Percentiles rank a stretch among this genome's conserved stretches.
Evolutionary conservation across 2,329 filamentous ascomycete species (phyloP).

Genomic region (Ophioceras dolichostomum): DNA sequence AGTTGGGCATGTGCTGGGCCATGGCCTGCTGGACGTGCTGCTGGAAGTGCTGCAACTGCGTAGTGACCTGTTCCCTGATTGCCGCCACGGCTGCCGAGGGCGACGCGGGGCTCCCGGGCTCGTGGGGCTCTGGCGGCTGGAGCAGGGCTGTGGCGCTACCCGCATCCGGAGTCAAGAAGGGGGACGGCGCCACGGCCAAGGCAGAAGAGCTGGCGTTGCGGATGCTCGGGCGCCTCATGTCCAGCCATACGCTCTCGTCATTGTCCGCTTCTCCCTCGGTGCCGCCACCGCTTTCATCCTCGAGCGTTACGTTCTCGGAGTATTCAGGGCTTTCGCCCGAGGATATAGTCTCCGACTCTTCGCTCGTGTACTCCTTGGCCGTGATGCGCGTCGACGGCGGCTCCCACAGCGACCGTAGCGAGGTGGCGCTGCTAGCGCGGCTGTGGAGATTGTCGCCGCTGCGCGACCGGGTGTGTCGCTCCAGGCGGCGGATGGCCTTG

Average conservation of each 20-base stretch:
- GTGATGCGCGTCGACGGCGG: slow-evolving; percentile 26
- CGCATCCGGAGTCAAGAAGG: not conserved
- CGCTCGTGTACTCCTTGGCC: slow-evolving; percentile 27
- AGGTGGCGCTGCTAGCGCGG: slow-evolving; percentile 54
- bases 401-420: slow-evolving; percentile 56
- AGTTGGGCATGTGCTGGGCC: slow-evolving; percentile 52
- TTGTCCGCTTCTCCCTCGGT: not conserved
- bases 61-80: slow-evolving; percentile 60
- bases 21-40: slow-evolving; percentile 53
- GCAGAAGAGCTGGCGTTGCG: not conserved
- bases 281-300: slow-evolving; percentile 26
- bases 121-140: slow-evolving; percentile 11
- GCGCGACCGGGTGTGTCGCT: slow-evolving; percentile 51
- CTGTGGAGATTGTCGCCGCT: slow-evolving; percentile 51
- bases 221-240: slow-evolving; percentile 20
- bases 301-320: slow-evolving; percentile 29
- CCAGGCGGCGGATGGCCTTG: slow-evolving; percentile 48
- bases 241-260: slow-evolving; percentile 27
- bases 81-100: slow-evolving; percentile 54
- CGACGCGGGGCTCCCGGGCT: slow-evolving; percentile 14
- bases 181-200: too few relatives aligned
- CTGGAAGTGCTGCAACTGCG: slow-evolving; percentile 58
- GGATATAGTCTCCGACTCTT: slow-evolving; percentile 20
- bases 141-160: slow-evolving; percentile 1
- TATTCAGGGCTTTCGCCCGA: slow-evolving; percentile 26